phyloP scores from a whole-genome alignment of 2,329 filamentous ascomycete genomes.

The Exophiala oligosperma region DNA sequence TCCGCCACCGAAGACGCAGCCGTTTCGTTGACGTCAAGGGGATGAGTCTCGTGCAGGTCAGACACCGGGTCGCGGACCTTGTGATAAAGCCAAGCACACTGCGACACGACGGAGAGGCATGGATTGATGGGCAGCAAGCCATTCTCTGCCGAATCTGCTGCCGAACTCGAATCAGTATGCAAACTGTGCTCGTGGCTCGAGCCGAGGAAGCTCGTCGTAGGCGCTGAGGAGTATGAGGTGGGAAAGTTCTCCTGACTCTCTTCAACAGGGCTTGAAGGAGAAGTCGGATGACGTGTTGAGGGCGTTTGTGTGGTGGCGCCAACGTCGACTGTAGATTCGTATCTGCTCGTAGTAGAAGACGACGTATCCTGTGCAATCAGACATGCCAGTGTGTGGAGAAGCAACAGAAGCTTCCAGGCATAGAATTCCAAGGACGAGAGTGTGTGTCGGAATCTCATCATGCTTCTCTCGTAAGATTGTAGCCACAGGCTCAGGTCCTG shows the following conservation, averaged over 20 bases:
- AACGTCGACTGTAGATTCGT: no score
- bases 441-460: neutral
- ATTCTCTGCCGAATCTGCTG: no score
- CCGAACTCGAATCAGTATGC: no score
- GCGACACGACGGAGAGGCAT: neutral
- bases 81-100: neutral
- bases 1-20: slow-evolving; percentile 22
- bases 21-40: neutral
- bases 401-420: neutral
- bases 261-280: no score
- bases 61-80: neutral
- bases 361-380: neutral
- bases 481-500: neutral
- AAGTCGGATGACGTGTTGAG: no score
- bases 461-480: neutral
- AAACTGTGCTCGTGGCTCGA: no score
- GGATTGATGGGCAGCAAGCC: neutral
- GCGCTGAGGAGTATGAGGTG: no score
- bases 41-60: neutral
- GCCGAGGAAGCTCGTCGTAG: no score
- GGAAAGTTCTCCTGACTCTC: no score
- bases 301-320: no score
- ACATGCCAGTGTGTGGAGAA: neutral
- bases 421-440: neutral
- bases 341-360: no score